These are phyloP conservation scores for Spatholobus suberectus DNA, from an alignment of 306 rosid species.

Conservation along the genomic window DNA sequence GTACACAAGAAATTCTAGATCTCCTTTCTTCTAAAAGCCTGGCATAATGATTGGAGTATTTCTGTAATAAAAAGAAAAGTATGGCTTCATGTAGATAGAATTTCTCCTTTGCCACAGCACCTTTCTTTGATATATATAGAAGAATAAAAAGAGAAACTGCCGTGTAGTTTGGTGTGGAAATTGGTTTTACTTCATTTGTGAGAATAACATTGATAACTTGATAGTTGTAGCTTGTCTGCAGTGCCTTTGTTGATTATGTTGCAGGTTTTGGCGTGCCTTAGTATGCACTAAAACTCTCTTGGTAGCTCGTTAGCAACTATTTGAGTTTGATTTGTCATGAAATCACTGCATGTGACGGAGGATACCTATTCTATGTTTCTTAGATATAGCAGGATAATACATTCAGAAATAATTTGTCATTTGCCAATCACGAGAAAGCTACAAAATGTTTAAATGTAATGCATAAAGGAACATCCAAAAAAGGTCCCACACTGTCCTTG, in stretches of 20 bases:
- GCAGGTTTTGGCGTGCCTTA: slow-evolving; percentile 17
- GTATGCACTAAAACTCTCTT: neutral
- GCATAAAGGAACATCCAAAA: neutral
- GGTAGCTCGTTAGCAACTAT: neutral
- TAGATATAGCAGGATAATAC: slow-evolving; percentile 2
- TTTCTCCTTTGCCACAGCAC: neutral
- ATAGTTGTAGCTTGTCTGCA: slow-evolving; percentile 15
- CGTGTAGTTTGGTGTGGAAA: neutral
- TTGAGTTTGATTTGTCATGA: slow-evolving; percentile 3
- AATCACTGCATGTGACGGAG: slow-evolving; percentile 9
- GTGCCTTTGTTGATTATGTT: slow-evolving; percentile 25
- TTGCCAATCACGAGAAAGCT: slow-evolving; percentile 11
- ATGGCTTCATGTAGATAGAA: neutral
- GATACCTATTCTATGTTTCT: neutral
- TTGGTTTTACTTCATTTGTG: slow-evolving; percentile 4
- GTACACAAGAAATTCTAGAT: slow-evolving; percentile 33
- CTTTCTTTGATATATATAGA: slow-evolving; percentile 27
- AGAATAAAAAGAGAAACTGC: slow-evolving; percentile 9
- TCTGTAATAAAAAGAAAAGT: neutral
- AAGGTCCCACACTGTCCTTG: slow-evolving; percentile 5
- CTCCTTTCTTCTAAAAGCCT: neutral
- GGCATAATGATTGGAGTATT: slow-evolving; percentile 3
- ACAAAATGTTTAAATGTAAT: slow-evolving; percentile 14
- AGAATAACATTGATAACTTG: slow-evolving; percentile 18
- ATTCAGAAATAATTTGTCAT: slow-evolving; percentile 10